These are phyloP conservation scores for Thymus quinquecostatus DNA, from an alignment of 257 asterid genomes.

Conservation along the genomic window DNA sequence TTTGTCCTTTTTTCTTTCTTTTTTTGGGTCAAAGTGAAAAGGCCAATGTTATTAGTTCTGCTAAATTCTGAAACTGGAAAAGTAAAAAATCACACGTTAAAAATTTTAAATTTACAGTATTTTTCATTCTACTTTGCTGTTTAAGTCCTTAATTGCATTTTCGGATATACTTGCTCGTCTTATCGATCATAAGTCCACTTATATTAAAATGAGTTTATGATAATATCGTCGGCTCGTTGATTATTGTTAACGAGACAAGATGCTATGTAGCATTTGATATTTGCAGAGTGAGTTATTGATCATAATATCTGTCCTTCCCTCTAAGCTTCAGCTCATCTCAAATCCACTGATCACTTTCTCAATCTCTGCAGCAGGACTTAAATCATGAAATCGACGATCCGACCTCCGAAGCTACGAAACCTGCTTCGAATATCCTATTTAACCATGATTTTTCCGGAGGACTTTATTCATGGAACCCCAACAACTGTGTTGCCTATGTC, in stretches of 20 bases:
- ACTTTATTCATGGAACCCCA: conserved; percentile 69
- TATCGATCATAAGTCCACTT: background rate
- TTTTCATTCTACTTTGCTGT: background rate
- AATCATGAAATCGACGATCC: conserved; percentile 28
- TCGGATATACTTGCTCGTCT: background rate
- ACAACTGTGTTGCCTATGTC: conserved; percentile 62
- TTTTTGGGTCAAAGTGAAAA: no score
- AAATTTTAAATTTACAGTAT: background rate
- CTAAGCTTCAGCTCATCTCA: background rate
- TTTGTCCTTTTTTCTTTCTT: no score
- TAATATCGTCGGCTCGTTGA: background rate
- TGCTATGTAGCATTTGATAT: background rate
- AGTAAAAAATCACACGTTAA: no score
- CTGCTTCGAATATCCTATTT: conserved; percentile 52
- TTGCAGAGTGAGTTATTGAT: conserved; percentile 1
- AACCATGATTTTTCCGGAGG: conserved; percentile 78
- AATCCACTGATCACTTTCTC: conserved; percentile 13
- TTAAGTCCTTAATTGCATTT: no score
- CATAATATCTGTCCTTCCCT: background rate
- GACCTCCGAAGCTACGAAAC: conserved; percentile 33
- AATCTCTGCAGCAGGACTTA: conserved; percentile 38
- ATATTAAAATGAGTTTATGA: background rate
- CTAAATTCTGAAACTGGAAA: no score
- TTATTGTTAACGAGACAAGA: background rate
- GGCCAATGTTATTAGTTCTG: no score